Conservation (phyloP, 2,329 filamentous ascomycete genomes). For the Graphiopsis chlorocephala region DNA sequence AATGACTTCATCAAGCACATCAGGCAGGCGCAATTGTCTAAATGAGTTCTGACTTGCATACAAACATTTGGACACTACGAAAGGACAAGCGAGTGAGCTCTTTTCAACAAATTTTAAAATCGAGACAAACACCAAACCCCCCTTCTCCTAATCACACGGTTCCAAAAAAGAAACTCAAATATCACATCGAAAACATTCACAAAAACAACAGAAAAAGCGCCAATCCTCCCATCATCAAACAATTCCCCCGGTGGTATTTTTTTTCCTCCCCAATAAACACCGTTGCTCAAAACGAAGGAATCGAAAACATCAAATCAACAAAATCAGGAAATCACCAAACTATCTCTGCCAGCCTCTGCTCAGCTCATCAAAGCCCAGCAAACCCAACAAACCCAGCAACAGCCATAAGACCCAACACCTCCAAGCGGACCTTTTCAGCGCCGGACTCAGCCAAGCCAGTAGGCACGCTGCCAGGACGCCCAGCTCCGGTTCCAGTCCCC, state of each 20-base stretch:
- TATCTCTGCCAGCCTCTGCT: no score
- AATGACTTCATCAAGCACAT: background rate
- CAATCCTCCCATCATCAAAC: background rate
- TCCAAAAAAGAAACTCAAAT: background rate
- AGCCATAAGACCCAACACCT: constrained; percentile 8
- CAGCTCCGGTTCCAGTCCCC: constrained; percentile 16
- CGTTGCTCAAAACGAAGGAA: constrained; percentile 1
- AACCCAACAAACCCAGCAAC: constrained; percentile 3
- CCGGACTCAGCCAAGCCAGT: constrained; percentile 4
- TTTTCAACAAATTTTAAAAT: background rate
- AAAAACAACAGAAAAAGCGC: background rate
- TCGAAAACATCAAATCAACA: background rate
- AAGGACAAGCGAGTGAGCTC: background rate
- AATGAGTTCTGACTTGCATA: background rate
- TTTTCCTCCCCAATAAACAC: background rate
- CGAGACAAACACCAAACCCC: background rate
- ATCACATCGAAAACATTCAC: background rate
- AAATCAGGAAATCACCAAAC: background rate
- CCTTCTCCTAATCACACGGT: background rate
- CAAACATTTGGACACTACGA: background rate
- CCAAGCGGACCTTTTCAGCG: background rate
- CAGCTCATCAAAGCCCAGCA: constrained; percentile 1
- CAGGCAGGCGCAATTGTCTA: background rate
- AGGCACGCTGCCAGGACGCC: background rate
- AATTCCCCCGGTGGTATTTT: background rate